Evolutionary conservation across 306 rosid species (phyloP), one percentile per base, ranked within the genome.

Genomic region (Rosa multiflora): DNA sequence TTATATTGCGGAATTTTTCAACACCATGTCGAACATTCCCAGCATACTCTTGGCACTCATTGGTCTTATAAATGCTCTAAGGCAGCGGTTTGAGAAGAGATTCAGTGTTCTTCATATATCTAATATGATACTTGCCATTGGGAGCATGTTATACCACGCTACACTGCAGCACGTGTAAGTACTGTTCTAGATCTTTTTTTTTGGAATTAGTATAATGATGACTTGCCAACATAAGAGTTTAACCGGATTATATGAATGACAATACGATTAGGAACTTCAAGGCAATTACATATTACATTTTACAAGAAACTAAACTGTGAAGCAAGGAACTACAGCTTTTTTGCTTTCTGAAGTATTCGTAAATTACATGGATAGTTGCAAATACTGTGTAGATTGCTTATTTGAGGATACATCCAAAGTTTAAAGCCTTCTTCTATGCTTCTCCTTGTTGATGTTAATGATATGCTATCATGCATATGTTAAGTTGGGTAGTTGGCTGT

Each of bases 81-180:
- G 88, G 51, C 97, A 92, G 81, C 94, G 92, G 74, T 94, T 94
- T 76, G 99, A 94, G 92, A 94, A 92, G 90, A 91, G 99, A 79
- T 92, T 94, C 89, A 85, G 91, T 58, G 91, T 94, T 63, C 97
- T 94, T 79, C 95, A 92, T 46, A n/a, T 94, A 82, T 89, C 97
- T 55, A 92, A 92, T 79, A 91, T 94, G 95, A 83, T 88, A 58
- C 91, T 94, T 80, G 95, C 97, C 73, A 82, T 92, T 56, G 99
- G 99, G 75, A 95, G 92, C 85, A 91, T 95, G 94, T 52, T 91
- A 78, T 91, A 88, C 89, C 99, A 95, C 83, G 95, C 98, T 49
- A 95, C 99, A 0, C 87, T 95, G 79, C 99, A 91, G 70, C 90
- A 75, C 20, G 81, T 85, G 97, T 95, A 85, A 94, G 99, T 86